Conservation (phyloP, 192 early-diverging fungal genomes). For the Coemansia sp. region DNA sequence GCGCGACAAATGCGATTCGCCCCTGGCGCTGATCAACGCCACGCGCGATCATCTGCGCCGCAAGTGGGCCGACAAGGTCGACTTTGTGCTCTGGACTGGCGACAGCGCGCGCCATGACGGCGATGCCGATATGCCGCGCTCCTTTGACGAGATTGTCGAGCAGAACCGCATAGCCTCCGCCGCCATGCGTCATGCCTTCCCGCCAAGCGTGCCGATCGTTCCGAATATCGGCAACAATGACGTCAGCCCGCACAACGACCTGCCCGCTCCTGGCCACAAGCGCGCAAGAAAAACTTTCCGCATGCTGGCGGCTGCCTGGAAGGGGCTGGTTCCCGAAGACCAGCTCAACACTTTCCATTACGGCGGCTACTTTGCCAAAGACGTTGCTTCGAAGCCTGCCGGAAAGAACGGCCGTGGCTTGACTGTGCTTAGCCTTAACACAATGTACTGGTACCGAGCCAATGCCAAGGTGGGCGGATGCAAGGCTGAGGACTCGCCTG, state of each 20-base stretch:
- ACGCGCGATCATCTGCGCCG: constrained; percentile 59
- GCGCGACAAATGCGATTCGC: constrained; percentile 65
- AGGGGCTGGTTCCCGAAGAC: constrained; percentile 61
- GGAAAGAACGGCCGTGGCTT: constrained; percentile 31
- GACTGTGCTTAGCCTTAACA: constrained; percentile 68
- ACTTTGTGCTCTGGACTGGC: constrained; percentile 76
- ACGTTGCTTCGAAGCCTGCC: constrained; percentile 39
- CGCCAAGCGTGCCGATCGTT: constrained; percentile 14
- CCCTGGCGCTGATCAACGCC: constrained; percentile 56
- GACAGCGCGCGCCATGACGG: constrained; percentile 75
- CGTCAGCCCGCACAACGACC: constrained; percentile 70
- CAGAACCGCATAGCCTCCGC: constrained; percentile 57
- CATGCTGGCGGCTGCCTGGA: constrained; percentile 60
- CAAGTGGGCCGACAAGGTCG: constrained; percentile 50
- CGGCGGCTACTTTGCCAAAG: constrained; percentile 69
- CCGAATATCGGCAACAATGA: constrained; percentile 71
- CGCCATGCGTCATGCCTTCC: constrained; percentile 57
- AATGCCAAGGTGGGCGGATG: constrained; percentile 73
- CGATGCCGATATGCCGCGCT: constrained; percentile 66
- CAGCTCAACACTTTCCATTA: constrained; percentile 64
- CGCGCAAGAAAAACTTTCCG: constrained; percentile 57
- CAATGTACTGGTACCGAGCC: constrained; percentile 71
- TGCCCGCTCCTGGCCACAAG: constrained; percentile 52
- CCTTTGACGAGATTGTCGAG: constrained; percentile 62
- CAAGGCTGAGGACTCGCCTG: constrained; percentile 58